Percentiles rank a stretch among this genome's conserved stretches.
Evolutionary conservation across 2,329 filamentous ascomycete genomes (phyloP).

Genomic region (Coleophoma crateriformis): DNA sequence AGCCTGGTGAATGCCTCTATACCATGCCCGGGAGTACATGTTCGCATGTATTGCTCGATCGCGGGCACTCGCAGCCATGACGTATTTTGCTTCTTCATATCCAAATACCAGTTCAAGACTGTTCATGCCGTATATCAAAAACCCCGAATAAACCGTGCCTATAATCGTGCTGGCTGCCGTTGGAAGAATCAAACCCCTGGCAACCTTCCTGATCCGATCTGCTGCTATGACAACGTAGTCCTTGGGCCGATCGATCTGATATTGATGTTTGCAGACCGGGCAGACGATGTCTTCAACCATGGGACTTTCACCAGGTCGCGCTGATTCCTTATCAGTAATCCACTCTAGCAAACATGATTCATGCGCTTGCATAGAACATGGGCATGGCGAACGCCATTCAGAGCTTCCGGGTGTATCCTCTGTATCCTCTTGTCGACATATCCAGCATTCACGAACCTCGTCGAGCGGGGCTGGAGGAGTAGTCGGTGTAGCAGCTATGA

Average conservation of each 20-base stretch:
- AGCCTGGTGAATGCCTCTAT: neutral
- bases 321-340: slow-evolving; percentile 82
- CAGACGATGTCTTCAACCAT: slow-evolving; percentile 66
- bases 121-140: slow-evolving; percentile 53
- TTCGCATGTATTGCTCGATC: no score
- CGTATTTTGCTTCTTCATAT: slow-evolving; percentile 48
- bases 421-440: slow-evolving; percentile 54
- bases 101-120: slow-evolving; percentile 64
- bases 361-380: slow-evolving; percentile 85
- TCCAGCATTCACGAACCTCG: slow-evolving; percentile 48
- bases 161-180: slow-evolving; percentile 22
- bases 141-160: slow-evolving; percentile 42
- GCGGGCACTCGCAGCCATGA: slow-evolving; percentile 35
- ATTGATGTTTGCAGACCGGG: slow-evolving; percentile 83
- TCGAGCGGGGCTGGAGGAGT: neutral
- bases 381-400: slow-evolving; percentile 82
- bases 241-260: slow-evolving; percentile 68
- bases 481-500: neutral
- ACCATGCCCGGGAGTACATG: no score
- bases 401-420: slow-evolving; percentile 38
- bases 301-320: slow-evolving; percentile 41
- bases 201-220: slow-evolving; percentile 14
- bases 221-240: slow-evolving; percentile 56
- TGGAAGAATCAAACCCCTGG: slow-evolving; percentile 18
- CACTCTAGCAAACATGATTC: slow-evolving; percentile 86